phyloP scores from a whole-genome alignment of 306 rosid species.

The Cotoneaster glaucophyllus region DNA sequence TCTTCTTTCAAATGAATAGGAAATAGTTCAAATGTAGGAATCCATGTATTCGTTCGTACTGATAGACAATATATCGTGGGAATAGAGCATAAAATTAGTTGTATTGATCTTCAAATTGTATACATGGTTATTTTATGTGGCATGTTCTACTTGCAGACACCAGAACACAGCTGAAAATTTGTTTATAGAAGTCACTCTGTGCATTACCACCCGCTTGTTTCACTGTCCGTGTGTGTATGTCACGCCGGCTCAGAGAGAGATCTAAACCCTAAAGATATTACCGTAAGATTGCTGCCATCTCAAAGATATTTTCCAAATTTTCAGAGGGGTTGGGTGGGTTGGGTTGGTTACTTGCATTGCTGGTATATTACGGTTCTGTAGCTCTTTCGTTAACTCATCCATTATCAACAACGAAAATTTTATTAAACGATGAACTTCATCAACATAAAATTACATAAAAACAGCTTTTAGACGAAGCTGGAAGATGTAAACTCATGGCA shows the following conservation, averaged over 20 bases:
- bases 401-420: not conserved
- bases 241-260: too few relatives aligned
- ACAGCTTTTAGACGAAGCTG: constrained; percentile 13
- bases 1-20: not conserved
- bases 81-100: not conserved
- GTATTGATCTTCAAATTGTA: not conserved
- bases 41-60: not conserved
- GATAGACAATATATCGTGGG: not conserved
- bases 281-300: not conserved
- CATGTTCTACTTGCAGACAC: not conserved
- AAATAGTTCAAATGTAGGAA: not conserved
- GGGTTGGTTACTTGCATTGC: not conserved
- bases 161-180: not conserved
- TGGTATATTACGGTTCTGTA: not conserved
- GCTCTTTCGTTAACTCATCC: not conserved
- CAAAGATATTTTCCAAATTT: too few relatives aligned
- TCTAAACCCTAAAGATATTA: not conserved
- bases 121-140: not conserved
- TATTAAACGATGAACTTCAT: not conserved
- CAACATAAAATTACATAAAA: not conserved
- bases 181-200: not conserved
- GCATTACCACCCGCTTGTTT: not conserved
- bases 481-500: not conserved
- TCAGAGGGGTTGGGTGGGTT: too few relatives aligned
- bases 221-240: not conserved